Evolutionary conservation across 768 basidiomycete species (phyloP), one percentile per base, ranked within the genome.

Genomic region (Sporobolomyces roseus): DNA sequence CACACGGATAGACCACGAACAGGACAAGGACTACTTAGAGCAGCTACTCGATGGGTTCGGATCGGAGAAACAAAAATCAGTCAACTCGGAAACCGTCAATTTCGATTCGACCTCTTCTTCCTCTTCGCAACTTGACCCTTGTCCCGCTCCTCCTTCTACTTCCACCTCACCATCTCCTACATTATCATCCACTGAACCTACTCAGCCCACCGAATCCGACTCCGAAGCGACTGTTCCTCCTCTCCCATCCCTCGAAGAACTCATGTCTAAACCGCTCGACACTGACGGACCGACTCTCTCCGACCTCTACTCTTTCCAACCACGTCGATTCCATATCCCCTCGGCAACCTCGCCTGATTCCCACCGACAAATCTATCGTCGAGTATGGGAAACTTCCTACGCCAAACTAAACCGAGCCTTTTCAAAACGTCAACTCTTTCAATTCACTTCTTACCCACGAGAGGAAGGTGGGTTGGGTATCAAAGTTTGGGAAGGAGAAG

Each of bases 341-440:
- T 30, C 36, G 9, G 54, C 56, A 17, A 1, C 23, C n/a, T 63
- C 61, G 2, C 61, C 67, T 45, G 61, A 66, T 13, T 52, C 56
- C 4, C 59, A 50, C 33, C 71, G 71, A 9, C 52, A 52, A 25
- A 29, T 66, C 23, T 73, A 73, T 67, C 17, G 2, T 8, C 30
- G 56, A 19, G 2, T 25, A 9, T 73, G 61, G 56, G 45, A 54
- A 19, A 16, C 5, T 10, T 36, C 61, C 7, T 21, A 12, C 30
- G 0, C 8, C 6, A 12, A 23, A 2, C 1, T 73, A 45, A 21
- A 41, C 36, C n/a, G 33, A 4, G 63, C 71, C 5, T 73, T 73
- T 61, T 63, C 32, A 19, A 69, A 66, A 53, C 32, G 23, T 8
- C 71, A 73, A 48, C 30, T 69, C 12, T 19, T 33, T 7, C 4